These are phyloP conservation scores for Colletotrichum echinochloae DNA, from an alignment of 2,329 filamentous ascomycete species.

Conservation along the genomic window DNA sequence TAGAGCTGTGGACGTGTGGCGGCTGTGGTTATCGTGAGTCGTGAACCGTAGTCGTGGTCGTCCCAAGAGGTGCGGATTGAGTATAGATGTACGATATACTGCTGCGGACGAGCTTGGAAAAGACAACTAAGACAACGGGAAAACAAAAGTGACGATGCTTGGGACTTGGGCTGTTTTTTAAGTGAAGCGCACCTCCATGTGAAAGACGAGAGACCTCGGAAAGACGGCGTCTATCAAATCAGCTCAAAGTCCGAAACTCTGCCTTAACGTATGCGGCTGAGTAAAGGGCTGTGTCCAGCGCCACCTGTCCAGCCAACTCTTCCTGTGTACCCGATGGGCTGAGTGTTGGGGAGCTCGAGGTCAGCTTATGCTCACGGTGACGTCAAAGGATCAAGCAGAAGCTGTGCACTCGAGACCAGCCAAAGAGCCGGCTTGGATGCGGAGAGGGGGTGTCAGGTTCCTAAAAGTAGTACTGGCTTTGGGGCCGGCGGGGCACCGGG, in stretches of 20 bases:
- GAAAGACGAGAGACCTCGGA: background rate
- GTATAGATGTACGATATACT: background rate
- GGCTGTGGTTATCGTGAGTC: background rate
- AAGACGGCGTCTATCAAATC: background rate
- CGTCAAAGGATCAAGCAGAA: conserved; percentile 24
- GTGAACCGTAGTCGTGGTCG: background rate
- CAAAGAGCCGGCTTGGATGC: background rate
- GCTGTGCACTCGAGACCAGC: background rate
- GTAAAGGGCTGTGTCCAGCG: conserved; percentile 3
- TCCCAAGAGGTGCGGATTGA: no score
- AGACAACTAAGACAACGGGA: no score
- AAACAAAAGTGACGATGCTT: background rate
- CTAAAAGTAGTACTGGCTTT: no score
- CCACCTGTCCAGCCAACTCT: background rate
- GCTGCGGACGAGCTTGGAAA: background rate
- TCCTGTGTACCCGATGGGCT: background rate
- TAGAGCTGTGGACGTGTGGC: background rate
- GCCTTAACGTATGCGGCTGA: conserved; percentile 12
- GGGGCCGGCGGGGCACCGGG: no score
- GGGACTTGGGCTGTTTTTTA: background rate
- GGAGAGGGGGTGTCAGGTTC: no score
- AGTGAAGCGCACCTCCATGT: background rate
- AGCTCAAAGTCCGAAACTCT: background rate
- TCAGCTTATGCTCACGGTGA: conserved; percentile 1
- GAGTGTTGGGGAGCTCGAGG: background rate